phyloP scores from a whole-genome alignment of 352 stramenopile genomes.

The Thalassiosira livingstoniorum region DNA sequence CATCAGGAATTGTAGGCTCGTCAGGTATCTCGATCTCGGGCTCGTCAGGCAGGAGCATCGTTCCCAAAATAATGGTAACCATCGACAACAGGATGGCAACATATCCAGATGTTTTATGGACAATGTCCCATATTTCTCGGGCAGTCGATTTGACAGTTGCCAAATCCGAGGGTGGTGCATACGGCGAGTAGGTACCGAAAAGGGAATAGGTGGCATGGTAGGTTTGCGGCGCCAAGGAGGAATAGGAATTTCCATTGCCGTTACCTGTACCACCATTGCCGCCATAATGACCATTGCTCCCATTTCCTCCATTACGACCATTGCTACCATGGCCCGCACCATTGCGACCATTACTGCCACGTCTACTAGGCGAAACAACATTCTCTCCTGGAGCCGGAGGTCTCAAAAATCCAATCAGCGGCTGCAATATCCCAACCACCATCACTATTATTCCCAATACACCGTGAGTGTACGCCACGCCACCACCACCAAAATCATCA shows the following conservation, averaged over 20 bases:
- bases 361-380: too few relatives aligned
- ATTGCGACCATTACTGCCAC: too few relatives aligned
- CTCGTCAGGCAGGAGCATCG: constrained; percentile 14
- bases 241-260: too few relatives aligned
- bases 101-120: constrained; percentile 33
- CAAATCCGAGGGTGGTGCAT: too few relatives aligned
- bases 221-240: too few relatives aligned
- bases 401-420: constrained; percentile 33
- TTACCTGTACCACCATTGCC: too few relatives aligned
- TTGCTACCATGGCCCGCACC: too few relatives aligned
- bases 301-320: too few relatives aligned
- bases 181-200: background rate
- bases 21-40: too few relatives aligned
- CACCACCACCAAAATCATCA: background rate
- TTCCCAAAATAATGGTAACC: constrained; percentile 32
- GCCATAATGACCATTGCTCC: too few relatives aligned
- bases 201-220: background rate
- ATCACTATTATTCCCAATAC: constrained; percentile 33
- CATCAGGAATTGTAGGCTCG: too few relatives aligned
- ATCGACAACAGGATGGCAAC: constrained; percentile 12
- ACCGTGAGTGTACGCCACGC: constrained; percentile 20
- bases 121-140: constrained; percentile 30
- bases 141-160: background rate
- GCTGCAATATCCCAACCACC: constrained; percentile 36
- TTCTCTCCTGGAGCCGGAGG: too few relatives aligned